Evolutionary conservation across 805 yeast genomes (phyloP).

Genomic region (Ogataea henricii): DNA sequence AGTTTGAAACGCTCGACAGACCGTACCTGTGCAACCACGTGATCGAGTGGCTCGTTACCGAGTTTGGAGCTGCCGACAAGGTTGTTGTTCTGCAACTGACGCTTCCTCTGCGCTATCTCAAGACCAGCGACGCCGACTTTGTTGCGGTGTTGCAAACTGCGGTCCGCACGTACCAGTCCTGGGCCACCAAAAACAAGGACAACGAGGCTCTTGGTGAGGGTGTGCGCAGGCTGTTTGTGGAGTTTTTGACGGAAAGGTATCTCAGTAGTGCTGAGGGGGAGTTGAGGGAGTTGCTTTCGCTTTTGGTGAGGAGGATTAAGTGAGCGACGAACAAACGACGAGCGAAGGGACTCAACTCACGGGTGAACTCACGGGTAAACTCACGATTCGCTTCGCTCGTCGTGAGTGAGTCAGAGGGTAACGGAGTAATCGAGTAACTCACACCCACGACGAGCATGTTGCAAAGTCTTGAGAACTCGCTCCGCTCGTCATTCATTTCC

Average conservation of each 20-base stretch:
- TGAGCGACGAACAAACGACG: constrained; percentile 1
- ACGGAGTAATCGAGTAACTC: too few species aligned
- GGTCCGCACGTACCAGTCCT: constrained; percentile 68
- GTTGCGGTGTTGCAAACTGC: constrained; percentile 65
- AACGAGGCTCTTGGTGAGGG: constrained; percentile 32
- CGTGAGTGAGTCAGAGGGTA: too few species aligned
- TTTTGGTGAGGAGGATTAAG: constrained; percentile 30
- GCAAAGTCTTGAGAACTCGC: too few species aligned
- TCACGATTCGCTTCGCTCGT: too few species aligned
- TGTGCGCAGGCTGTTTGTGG: constrained; percentile 37
- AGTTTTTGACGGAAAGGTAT: constrained; percentile 33
- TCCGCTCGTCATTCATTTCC: too few species aligned
- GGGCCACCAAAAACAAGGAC: constrained; percentile 41
- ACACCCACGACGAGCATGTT: too few species aligned
- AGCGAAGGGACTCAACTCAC: too few species aligned
- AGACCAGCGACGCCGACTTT: constrained; percentile 43
- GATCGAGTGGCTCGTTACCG: constrained; percentile 50
- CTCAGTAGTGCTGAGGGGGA: constrained; percentile 24
- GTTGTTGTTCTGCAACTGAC: constrained; percentile 56
- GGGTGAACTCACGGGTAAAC: too few species aligned
- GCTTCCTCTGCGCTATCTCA: constrained; percentile 61
- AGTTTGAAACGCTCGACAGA: constrained; percentile 70
- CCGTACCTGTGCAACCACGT: constrained; percentile 67
- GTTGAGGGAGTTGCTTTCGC: constrained; percentile 21
- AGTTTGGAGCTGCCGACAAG: constrained; percentile 42